These are phyloP conservation scores for Ilex asprella DNA, from an alignment of 257 asterid species.

Conservation along the genomic window DNA sequence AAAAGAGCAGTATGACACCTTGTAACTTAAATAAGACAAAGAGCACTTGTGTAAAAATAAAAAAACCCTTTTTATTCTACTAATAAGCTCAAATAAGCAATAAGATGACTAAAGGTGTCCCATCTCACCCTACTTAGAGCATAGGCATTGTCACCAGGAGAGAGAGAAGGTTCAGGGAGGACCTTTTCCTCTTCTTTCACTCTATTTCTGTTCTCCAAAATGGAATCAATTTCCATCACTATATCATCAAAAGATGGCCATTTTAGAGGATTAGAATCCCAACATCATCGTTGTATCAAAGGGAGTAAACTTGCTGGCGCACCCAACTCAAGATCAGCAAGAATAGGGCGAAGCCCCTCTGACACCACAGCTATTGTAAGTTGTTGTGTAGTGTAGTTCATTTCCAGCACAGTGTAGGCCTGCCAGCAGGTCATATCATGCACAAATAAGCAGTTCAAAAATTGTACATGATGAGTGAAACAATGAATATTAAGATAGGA, in stretches of 20 bases:
- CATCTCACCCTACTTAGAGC: too few species aligned
- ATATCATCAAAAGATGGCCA: slow-evolving; percentile 70
- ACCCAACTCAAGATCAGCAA: slow-evolving; percentile 50
- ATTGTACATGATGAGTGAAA: too few species aligned
- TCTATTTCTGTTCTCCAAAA: slow-evolving; percentile 26
- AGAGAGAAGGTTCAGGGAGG: too few species aligned
- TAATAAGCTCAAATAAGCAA: too few species aligned
- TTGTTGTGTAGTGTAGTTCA: slow-evolving; percentile 89
- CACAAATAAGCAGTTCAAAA: neutral
- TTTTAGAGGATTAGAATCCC: slow-evolving; percentile 65
- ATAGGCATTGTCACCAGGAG: too few species aligned
- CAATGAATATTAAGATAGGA: too few species aligned
- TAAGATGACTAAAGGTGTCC: too few species aligned
- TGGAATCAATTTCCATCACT: slow-evolving; percentile 49
- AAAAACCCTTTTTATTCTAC: too few species aligned
- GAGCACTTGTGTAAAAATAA: too few species aligned
- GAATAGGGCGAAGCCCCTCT: slow-evolving; percentile 75
- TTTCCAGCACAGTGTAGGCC: slow-evolving; percentile 98
- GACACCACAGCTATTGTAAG: slow-evolving; percentile 87
- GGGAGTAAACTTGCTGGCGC: slow-evolving; percentile 49
- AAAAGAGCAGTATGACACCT: too few species aligned
- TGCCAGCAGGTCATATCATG: slow-evolving; percentile 24
- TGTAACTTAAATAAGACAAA: too few species aligned
- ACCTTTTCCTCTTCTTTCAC: too few species aligned
- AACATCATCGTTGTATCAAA: slow-evolving; percentile 67